Base-by-base conservation (phyloP, 2,329 filamentous ascomycete genomes). In the Ilyonectria mors-panacis region DNA sequence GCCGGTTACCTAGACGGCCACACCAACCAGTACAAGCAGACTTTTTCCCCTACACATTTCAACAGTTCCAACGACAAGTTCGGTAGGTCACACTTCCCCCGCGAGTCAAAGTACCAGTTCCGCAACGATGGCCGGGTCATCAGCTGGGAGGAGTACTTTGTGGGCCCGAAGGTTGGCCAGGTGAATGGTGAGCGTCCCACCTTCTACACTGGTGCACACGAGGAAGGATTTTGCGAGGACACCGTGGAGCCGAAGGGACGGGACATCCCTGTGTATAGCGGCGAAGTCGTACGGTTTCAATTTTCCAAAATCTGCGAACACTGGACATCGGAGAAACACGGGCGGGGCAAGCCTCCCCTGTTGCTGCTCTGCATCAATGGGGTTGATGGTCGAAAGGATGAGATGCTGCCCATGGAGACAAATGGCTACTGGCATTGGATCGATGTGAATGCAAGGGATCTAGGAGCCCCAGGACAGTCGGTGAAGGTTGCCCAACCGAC, bases 381-480 rank as follows among this genome's bases (percentile, higher is more conserved):
- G 0, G 73, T 86, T 4, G 90, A 94, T 72, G 93, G 93, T 0
- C 83, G 87, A 8, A 88, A 91, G 57, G 87, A 92, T 10, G 89
- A 94, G 48, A 86, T 89, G 61, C 81, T 95, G 1, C 89, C 93
- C 0, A 88, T 97, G 61, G 88, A 93, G 56, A 92, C 89, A n/a
- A 92, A 95, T 66, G 93, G 92, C 15, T 92, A 88, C 76, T 90
- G 91, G 81, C 97, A 92, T 89, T 97, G 93, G 90, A 81, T 90
- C 2, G 95, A 98, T 80, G 87, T 98, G 4, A 83, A 86, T 28
- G 86, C 89, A 1, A 80, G 84, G 35, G 87, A 91, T 64, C 81
- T 97, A 21, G 94, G 94, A 1, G 84, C 84, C 0, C 88, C 90
- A 0, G 93, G 93, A 0, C 89, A 94, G 80, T 88, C 86, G 59